These are phyloP conservation scores for Ustilago lituana DNA, from an alignment of 1,284 basidiomycete genomes.

Conservation along the genomic window DNA sequence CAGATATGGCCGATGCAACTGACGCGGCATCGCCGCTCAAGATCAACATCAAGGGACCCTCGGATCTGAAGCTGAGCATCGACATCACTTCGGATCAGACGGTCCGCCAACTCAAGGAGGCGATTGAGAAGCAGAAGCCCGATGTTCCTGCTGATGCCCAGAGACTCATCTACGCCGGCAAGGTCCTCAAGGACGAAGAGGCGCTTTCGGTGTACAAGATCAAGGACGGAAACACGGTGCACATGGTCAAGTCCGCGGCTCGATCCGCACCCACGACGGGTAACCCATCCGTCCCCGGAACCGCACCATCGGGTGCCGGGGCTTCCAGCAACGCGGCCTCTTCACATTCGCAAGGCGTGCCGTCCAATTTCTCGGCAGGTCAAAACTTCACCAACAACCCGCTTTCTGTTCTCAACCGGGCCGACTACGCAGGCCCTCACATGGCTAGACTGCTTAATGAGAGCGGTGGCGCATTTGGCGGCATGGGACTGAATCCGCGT, in stretches of 20 bases:
- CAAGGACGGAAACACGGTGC: conserved; percentile 61
- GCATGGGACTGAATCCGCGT: conserved; percentile 62
- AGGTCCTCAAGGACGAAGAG: conserved; percentile 65
- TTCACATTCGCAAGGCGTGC: conserved; percentile 58
- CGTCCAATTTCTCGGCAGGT: conserved; percentile 61
- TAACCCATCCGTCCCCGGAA: conserved; percentile 40
- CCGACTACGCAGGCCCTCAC: conserved; percentile 64
- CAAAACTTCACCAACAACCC: conserved; percentile 65
- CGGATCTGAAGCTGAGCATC: conserved; percentile 59
- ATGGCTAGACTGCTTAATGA: conserved; percentile 62
- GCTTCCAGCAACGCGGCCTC: conserved; percentile 36
- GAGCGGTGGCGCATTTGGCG: conserved; percentile 55
- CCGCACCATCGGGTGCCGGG: conserved; percentile 23
- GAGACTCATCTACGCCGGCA: conserved; percentile 64
- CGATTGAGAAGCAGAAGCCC: conserved; percentile 54
- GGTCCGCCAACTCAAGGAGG: conserved; percentile 61
- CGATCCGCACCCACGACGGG: conserved; percentile 53
- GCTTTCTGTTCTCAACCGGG: conserved; percentile 61
- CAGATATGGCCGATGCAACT: conserved; percentile 29
- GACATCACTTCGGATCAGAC: conserved; percentile 52
- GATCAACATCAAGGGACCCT: conserved; percentile 64
- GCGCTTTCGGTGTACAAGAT: conserved; percentile 60
- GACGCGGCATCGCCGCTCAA: conserved; percentile 49
- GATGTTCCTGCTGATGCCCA: conserved; percentile 64
- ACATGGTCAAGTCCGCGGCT: conserved; percentile 62